A percentile compares a stretch with the other conserved stretches of the same genome.
These are phyloP conservation scores for Chaetomium tenue DNA, from an alignment of 495 filamentous ascomycete genomes.

Conservation along the genomic window DNA sequence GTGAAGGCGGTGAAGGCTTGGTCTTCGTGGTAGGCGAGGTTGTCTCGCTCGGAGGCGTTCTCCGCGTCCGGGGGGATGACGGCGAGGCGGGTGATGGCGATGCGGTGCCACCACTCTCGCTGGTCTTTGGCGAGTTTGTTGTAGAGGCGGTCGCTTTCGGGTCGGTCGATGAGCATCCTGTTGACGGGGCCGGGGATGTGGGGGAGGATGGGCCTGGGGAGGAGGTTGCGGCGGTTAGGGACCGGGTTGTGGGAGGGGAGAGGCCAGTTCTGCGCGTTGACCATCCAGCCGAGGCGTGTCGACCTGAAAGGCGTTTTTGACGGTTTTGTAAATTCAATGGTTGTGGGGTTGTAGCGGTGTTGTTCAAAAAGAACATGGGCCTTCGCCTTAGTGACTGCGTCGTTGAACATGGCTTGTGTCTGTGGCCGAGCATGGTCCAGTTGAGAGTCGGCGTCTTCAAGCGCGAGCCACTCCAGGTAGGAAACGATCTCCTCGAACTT, in stretches of 20 bases:
- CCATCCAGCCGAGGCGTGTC: constrained; percentile 29
- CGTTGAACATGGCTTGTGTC: constrained; percentile 27
- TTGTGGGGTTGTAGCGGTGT: constrained; percentile 24
- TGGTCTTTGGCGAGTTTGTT: constrained; percentile 11
- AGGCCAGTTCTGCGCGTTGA: constrained; percentile 21
- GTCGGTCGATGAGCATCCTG: constrained; percentile 18
- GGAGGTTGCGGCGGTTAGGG: constrained; percentile 13
- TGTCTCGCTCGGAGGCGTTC: not conserved
- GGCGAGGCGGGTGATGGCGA: not conserved
- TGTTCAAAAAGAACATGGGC: constrained; percentile 32
- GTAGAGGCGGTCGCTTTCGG: not conserved
- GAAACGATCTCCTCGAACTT: constrained; percentile 24
- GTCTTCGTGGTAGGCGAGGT: constrained; percentile 21
- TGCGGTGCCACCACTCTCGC: constrained; percentile 7
- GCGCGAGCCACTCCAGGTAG: constrained; percentile 35
- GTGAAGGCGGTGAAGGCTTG: constrained; percentile 16
- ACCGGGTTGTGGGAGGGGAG: constrained; percentile 12
- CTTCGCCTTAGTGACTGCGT: constrained; percentile 28
- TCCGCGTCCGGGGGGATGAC: not conserved
- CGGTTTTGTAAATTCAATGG: constrained; percentile 20
- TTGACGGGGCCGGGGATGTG: constrained; percentile 20
- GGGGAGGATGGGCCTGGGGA: constrained; percentile 16
- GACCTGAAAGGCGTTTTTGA: constrained; percentile 19
- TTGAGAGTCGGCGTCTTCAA: constrained; percentile 22
- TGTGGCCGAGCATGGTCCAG: constrained; percentile 19